Evolutionary conservation across 148 eudicot species (phyloP), one percentile per base, ranked within the genome.

Genomic region (Chenopodium formosanum): DNA sequence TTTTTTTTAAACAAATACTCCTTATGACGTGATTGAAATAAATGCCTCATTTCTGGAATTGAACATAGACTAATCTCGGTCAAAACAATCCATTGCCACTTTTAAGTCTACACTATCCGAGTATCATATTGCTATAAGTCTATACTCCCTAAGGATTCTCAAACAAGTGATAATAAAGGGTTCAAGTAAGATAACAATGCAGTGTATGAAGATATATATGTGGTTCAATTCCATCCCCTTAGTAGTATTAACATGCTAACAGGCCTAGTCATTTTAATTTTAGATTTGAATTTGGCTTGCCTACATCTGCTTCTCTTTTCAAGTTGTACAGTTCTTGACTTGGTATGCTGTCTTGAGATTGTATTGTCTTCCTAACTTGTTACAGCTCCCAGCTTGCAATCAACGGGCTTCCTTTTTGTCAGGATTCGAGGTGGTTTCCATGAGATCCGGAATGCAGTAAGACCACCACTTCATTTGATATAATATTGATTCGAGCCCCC

Each of bases 381-480:
- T 74, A 79, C 93, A 92, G 95, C 88, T 83, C 95, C 95, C 83
- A 83, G 83, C 79, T 86, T 84, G 74, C 87, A 85, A 84, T 84
- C 93, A 25, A 91, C 78, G 79, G 92, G 97, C 52, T 95, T 82
- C 78, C 84, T 95, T 74, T 95, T 95, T 85, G 94, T 91, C 75
- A 84, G 94, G 83, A 90, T 95, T 79, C 91, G 92, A 75, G 98
- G 98, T 74, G 98, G 97, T 66, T 95, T 93, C 81, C 98, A 95
- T 58, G 98, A 92, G 83, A 90, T 93, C 75, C 88, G 98, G 78
- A 92, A 87, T 76, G 92, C 96, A 84, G 98, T 93, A 87, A 90
- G 97, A 68, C 76, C 83, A 60, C 44, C 25, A 22, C 78, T 29
- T 67, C 66, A 56, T 62, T 11, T 1, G 29, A 0, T 27, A 62